These are phyloP conservation scores for Tricholoma terreum DNA, from an alignment of 768 basidiomycete genomes.

Conservation along the genomic window DNA sequence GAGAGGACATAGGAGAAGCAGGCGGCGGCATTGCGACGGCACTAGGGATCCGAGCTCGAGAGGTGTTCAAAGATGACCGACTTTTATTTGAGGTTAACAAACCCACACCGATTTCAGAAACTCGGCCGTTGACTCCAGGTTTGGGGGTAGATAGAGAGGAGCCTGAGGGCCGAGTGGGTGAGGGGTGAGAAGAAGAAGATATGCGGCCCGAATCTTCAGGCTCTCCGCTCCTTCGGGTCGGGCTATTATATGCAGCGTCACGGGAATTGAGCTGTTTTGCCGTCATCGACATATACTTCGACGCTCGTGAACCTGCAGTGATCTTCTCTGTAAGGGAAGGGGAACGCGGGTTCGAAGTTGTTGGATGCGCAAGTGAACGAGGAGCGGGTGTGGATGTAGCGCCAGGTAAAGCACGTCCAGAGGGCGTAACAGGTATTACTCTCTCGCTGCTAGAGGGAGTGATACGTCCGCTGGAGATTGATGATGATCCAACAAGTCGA, in stretches of 20 bases:
- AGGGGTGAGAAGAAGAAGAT: slow-evolving; percentile 32
- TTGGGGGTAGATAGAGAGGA: slow-evolving; percentile 74
- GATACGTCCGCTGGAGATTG: slow-evolving; percentile 36
- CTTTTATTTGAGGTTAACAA: slow-evolving; percentile 30
- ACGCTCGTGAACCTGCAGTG: slow-evolving; percentile 81
- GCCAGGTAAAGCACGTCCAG: slow-evolving; percentile 37
- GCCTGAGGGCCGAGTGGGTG: slow-evolving; percentile 43
- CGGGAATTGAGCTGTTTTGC: slow-evolving; percentile 72
- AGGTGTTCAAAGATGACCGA: slow-evolving; percentile 49
- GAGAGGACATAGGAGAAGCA: slow-evolving; percentile 51
- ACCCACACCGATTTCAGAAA: slow-evolving; percentile 33
- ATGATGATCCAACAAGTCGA: slow-evolving; percentile 31
- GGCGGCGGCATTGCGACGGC: slow-evolving; percentile 82
- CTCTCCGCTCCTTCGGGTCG: slow-evolving; percentile 20
- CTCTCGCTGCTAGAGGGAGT: slow-evolving; percentile 46
- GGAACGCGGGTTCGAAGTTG: slow-evolving; percentile 26
- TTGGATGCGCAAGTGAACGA: slow-evolving; percentile 30
- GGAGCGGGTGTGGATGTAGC: slow-evolving; percentile 34
- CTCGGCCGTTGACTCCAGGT: slow-evolving; percentile 36
- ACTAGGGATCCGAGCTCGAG: slow-evolving; percentile 66
- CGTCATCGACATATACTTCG: slow-evolving; percentile 81
- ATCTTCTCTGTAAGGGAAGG: slow-evolving; percentile 44
- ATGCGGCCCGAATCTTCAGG: slow-evolving; percentile 26
- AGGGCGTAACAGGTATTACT: slow-evolving; percentile 43
- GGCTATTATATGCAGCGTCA: slow-evolving; percentile 30